phyloP scores from a whole-genome alignment of 768 basidiomycete species.

The Antrodiella citrinella region DNA sequence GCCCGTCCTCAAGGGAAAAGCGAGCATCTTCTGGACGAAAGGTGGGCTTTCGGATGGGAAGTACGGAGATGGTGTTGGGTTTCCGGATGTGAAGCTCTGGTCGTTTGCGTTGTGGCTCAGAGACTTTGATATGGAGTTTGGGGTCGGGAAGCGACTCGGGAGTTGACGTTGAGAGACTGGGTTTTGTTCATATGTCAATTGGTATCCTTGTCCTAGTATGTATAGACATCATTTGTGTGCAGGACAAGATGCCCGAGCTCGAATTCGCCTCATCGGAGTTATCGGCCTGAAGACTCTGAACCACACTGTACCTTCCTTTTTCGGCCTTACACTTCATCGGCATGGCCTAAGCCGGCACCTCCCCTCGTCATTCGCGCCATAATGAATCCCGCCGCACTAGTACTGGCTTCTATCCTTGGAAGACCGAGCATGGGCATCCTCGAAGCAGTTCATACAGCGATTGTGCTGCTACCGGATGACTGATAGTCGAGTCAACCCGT shows the following conservation, averaged over 20 bases:
- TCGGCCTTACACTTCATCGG: not conserved
- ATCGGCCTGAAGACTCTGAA: not conserved
- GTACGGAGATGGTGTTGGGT: constrained; percentile 3
- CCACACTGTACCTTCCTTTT: not conserved
- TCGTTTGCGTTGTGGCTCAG: constrained; percentile 5
- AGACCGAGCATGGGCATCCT: not conserved
- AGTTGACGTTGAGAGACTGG: too few relatives aligned
- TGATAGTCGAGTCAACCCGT: not conserved
- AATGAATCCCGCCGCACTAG: not conserved
- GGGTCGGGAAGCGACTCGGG: not conserved
- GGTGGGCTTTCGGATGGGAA: constrained; percentile 4
- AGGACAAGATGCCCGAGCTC: too few relatives aligned
- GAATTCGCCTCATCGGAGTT: not conserved
- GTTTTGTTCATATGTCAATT: too few relatives aligned
- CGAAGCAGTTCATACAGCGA: too few relatives aligned
- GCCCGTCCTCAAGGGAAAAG: constrained; percentile 5
- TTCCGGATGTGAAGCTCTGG: constrained; percentile 6
- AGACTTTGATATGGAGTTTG: constrained; percentile 7
- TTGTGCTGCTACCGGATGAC: too few relatives aligned
- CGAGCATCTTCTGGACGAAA: constrained; percentile 4
- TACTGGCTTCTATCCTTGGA: too few relatives aligned
- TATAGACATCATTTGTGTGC: too few relatives aligned
- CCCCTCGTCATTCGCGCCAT: not conserved
- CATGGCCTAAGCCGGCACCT: not conserved
- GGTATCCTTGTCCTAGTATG: too few relatives aligned